Base-by-base conservation (phyloP, 352 stramenopile genomes). In the Globisporangium paroecandrum region DNA sequence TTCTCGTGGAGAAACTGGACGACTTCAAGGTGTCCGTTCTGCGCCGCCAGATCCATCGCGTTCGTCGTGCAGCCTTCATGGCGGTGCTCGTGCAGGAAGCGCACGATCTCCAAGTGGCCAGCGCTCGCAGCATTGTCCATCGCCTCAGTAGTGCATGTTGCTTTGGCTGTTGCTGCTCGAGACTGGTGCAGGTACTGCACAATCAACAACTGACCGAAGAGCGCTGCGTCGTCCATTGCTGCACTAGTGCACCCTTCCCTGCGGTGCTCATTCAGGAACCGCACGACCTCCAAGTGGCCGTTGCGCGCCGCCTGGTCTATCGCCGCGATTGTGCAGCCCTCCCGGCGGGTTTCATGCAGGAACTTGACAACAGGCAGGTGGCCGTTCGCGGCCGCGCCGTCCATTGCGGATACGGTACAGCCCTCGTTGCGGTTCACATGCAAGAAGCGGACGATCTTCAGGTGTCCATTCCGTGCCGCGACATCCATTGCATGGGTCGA, bases 1-100 rank as follows among this genome's bases (percentile, higher is more conserved):
- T 69, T n/a, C 8, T 43, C 29, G 7, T 69, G 64, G 10, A 69
- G 56, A 24, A 69, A 69, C 36, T 34, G 38, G 25, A 69, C 25
- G 20, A 65, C 25, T 0, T 27, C 38, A 3, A 69, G 22, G n/a
- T 64, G 54, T 0, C 62, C 62, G 38, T 68, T 68, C 36, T 49
- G 34, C n/a, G 29, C 22, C 1, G 62, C 27, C 3, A 46, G 32
- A 29, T 68, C 54, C 51, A 68, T 68, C 5, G 54, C 62, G 36
- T 54, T 29, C 25, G 36, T 68, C 22, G 62, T 68, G 27, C 54
- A 68, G 32, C 62, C 62, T 64, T 68, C 62, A 1, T 6, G 3
- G 6, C 62, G 29, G 10, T 68, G 51, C 18, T 49, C 12, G 54
- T 68, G 62, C 12, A 68, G 20, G 25, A 68, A 68, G 6, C n/a